Base-by-base conservation (phyloP, 2,329 filamentous ascomycete species). In the Tolypocladium ophioglossoides region DNA sequence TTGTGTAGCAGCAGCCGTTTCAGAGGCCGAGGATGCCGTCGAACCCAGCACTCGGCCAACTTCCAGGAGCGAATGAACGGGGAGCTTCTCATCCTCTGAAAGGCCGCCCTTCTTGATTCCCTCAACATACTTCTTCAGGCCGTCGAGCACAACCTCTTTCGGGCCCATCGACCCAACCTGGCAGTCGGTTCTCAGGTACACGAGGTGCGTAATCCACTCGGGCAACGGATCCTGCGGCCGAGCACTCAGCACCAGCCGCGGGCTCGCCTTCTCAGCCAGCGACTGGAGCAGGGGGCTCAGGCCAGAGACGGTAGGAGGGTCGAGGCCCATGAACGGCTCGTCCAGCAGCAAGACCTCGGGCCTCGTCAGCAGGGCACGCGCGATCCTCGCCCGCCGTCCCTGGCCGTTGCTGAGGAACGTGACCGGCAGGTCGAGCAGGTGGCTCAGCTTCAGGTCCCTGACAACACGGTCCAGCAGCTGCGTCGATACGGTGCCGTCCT, bases 261-360 rank as follows among this genome's bases (percentile, higher is more conserved):
- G 91, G 8, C 75, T 77, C 16, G 80, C 80, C 50, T 77, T 78
- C 55, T 80, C 76, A 0, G 90, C 87, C 54, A 96, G 72, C 0
- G 77, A 76, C 58, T 82, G 73, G 24, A 96, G 73, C 49, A 97
- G 74, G 0, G 78, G 77, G 41, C 87, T 92, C 60, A 97, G 72
- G 1, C 80, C 80, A 14, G 79, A 76, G 14, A 89, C 80, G 0
- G 91, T 95, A 7, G 85, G 85, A 16, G 92, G 94, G 68, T 97
- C 94, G 18, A 99, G 76, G 0, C 94, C 92, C 88, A 96, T 95
- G 65, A 96, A 96, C 1, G 94, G 92, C 63, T 96, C 92, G 70
- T 99, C 94, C 2, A 96, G 76, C 52, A 97, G 76, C 57, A 99
- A 66, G 12, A 96, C 78, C 68, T 95, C 87, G 0, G 94, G 94